Percentiles rank a stretch among this genome's conserved stretches.
These are phyloP conservation scores for Celoporthe dispersa DNA, from an alignment of 2,329 filamentous ascomycete genomes.

Conservation along the genomic window DNA sequence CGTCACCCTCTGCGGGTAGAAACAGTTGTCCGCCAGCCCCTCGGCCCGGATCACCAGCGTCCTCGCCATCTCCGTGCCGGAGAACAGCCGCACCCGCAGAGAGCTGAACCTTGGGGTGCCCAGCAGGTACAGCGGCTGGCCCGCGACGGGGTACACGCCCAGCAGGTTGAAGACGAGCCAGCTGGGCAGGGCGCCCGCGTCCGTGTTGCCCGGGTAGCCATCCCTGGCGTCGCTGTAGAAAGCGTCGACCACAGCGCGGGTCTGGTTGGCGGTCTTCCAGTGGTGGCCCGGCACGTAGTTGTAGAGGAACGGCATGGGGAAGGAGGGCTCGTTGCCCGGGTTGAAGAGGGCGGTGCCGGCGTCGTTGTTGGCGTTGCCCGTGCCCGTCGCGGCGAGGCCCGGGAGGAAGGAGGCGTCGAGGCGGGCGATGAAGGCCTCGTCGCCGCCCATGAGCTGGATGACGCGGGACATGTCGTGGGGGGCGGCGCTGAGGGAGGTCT, in stretches of 20 bases:
- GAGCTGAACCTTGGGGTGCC: slow-evolving; percentile 48
- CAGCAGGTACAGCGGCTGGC: slow-evolving; percentile 51
- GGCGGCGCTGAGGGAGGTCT: slow-evolving; percentile 20
- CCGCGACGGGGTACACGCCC: slow-evolving; percentile 52
- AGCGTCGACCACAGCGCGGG: slow-evolving; percentile 42
- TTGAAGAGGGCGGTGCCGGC: slow-evolving; percentile 22
- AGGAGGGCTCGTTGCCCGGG: slow-evolving; percentile 29
- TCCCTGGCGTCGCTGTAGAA: slow-evolving; percentile 45
- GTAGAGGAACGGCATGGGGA: slow-evolving; percentile 56
- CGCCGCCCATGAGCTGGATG: slow-evolving; percentile 23
- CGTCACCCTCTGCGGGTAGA: slow-evolving; percentile 20
- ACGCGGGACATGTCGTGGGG: slow-evolving; percentile 24
- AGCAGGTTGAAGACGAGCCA: slow-evolving; percentile 57
- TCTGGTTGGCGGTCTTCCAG: slow-evolving; percentile 42
- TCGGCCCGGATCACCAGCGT: slow-evolving; percentile 16
- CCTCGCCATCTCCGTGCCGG: slow-evolving; percentile 11
- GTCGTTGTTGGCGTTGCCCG: slow-evolving; percentile 20
- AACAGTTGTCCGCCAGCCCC: slow-evolving; percentile 9
- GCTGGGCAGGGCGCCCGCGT: slow-evolving; percentile 52
- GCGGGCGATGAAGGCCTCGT: slow-evolving; percentile 21
- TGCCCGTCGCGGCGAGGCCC: not conserved
- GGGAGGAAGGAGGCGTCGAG: slow-evolving; percentile 24
- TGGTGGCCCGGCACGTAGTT: slow-evolving; percentile 49
- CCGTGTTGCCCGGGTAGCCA: slow-evolving; percentile 51
- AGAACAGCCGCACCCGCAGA: slow-evolving; percentile 14